Base-by-base conservation (phyloP, 108 stramenopile genomes). In the Fragilaria radians region DNA sequence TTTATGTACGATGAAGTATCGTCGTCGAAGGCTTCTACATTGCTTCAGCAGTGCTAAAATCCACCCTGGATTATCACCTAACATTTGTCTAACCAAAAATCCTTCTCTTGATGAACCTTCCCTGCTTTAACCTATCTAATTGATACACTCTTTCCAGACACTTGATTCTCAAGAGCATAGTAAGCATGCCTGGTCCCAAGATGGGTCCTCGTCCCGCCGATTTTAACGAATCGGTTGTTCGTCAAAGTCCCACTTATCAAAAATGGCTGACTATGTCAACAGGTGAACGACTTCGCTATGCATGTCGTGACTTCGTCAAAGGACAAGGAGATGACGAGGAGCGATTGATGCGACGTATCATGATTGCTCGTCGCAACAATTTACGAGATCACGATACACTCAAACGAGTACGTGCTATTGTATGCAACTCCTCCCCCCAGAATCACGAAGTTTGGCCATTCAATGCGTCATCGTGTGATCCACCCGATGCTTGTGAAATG, bases 341-440 rank as follows among this genome's bases (percentile, higher is more conserved):
- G 67, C 80, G 91, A 21, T 66, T 93, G 52, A 88, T 93, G 88
- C 77, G 91, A 33, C 83, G 91, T 28, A 88, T 93, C 51, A 93
- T 93, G 91, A 93, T 93, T 74, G 91, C 91, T 3, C 66, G 88
- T 33, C 74, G 91, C 31, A 89, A 89, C 69, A 93, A 93, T 60
- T 48, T 93, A 19, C 67, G 77, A 28, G 91, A 89, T 70, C 91
- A 93, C 55, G 78, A 65, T 3, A 50, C 66, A 17, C 63, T 93
- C 58, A 89, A 88, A 66, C 50, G 62, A 48, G 88, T 85, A 24
- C 59, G 87, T 11, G 46, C 30, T 27, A 61, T 5, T 42, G 46
- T 11, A 47, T 36, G 25, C 26, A 48, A 30, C 25, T 26, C 0
- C 18, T 28, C 21, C 1, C 32, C 48, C 11, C 30, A 24, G 24